phyloP scores from a whole-genome alignment of 2,329 filamentous ascomycete genomes.

The Macroventuria anomochaeta region DNA sequence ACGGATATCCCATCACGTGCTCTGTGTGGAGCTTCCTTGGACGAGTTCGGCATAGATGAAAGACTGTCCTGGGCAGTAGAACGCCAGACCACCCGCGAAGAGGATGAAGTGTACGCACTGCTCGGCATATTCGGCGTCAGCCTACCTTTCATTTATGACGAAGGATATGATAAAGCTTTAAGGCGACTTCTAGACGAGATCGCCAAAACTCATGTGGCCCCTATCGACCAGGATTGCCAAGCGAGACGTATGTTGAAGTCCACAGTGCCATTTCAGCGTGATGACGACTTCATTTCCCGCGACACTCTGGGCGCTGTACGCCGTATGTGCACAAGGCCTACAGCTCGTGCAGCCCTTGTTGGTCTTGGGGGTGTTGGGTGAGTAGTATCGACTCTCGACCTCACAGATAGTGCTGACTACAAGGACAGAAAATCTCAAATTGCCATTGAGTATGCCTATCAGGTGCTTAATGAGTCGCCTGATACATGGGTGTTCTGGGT shows the following conservation, averaged over 20 bases:
- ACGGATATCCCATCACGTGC: slow-evolving; percentile 17
- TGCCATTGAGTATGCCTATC: slow-evolving; percentile 13
- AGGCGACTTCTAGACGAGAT: background rate
- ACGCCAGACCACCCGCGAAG: slow-evolving; percentile 31
- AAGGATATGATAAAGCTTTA: slow-evolving; percentile 3
- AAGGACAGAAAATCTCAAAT: slow-evolving; percentile 26
- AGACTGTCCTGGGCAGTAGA: slow-evolving; percentile 28
- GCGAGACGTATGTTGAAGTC: background rate
- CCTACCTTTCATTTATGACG: slow-evolving; percentile 8
- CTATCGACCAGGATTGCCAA: background rate
- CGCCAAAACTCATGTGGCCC: slow-evolving; percentile 22
- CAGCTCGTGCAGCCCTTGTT: slow-evolving; percentile 21
- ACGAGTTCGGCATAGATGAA: slow-evolving; percentile 19
- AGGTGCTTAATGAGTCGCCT: background rate
- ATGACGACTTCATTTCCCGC: slow-evolving; percentile 34
- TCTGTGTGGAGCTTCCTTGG: slow-evolving; percentile 2
- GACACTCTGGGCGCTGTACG: slow-evolving; percentile 4
- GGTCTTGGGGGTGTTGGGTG: slow-evolving; percentile 33
- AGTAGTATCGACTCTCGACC: background rate
- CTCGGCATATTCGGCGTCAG: slow-evolving; percentile 22
- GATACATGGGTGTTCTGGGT: slow-evolving; percentile 27
- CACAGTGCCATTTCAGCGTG: slow-evolving; percentile 21
- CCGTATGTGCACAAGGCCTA: slow-evolving; percentile 1
- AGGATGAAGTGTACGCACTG: slow-evolving; percentile 25
- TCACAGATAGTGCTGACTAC: background rate